Conservation (phyloP, 805 yeast species). For the Schwanniomyces pseudopolymorphus region DNA sequence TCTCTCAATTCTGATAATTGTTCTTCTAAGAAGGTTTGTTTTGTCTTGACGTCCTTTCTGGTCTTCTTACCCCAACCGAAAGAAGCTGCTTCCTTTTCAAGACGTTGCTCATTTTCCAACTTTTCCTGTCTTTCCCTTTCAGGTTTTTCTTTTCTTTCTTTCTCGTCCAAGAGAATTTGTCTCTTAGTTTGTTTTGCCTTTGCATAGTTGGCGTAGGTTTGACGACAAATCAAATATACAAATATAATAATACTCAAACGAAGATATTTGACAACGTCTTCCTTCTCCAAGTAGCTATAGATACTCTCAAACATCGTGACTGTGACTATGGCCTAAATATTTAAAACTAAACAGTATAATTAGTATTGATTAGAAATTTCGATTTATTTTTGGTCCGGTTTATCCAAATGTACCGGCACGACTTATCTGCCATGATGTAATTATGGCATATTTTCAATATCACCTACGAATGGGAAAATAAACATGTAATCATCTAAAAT, state of each 20-base stretch:
- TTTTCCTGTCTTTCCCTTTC: slow-evolving; percentile 35
- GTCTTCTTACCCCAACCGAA: slow-evolving; percentile 86
- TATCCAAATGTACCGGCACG: slow-evolving; percentile 1
- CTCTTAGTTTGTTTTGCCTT: slow-evolving; percentile 51
- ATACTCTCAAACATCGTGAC: slow-evolving; percentile 26
- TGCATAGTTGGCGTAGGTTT: slow-evolving; percentile 55
- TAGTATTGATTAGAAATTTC: neutral
- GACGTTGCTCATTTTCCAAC: slow-evolving; percentile 25
- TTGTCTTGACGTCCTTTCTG: slow-evolving; percentile 55
- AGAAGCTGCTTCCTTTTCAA: slow-evolving; percentile 39
- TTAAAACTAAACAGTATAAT: neutral
- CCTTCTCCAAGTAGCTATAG: slow-evolving; percentile 37
- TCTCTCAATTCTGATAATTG: slow-evolving; percentile 36
- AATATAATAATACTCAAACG: slow-evolving; percentile 54
- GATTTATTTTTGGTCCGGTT: neutral
- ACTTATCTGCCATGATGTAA: neutral
- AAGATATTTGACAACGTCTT: slow-evolving; percentile 45
- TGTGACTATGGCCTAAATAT: too few species aligned
- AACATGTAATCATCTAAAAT: too few species aligned
- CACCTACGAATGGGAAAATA: too few species aligned
- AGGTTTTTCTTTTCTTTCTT: slow-evolving; percentile 38
- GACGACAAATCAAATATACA: slow-evolving; percentile 60
- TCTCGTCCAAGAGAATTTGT: slow-evolving; percentile 48
- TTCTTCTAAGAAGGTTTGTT: slow-evolving; percentile 54
- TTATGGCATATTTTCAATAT: too few species aligned